A percentile compares a stretch with the other conserved stretches of the same genome.
phyloP scores from a whole-genome alignment of 1,284 basidiomycete genomes.

The Malassezia obtusa region DNA sequence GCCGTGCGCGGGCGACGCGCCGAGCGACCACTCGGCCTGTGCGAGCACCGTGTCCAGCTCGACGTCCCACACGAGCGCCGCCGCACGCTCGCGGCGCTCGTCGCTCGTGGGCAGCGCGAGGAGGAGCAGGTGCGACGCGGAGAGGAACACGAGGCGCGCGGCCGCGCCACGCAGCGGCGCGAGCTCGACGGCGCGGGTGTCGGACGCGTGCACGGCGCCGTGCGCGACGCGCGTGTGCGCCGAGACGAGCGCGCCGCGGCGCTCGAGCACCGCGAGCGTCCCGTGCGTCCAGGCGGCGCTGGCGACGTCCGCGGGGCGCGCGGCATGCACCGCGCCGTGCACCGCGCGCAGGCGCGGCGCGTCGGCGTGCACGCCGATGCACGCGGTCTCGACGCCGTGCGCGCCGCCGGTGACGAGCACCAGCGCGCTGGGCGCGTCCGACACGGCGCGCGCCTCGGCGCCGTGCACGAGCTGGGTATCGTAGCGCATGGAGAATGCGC shows the following conservation, averaged over 20 bases:
- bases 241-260: background rate
- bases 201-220: background rate
- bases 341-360: background rate
- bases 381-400: background rate
- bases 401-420: background rate
- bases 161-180: background rate
- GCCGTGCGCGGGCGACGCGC: background rate
- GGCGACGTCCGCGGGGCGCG: background rate
- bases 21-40: conserved; percentile 12
- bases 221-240: background rate
- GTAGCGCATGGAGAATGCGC: background rate
- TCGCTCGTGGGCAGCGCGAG: conserved; percentile 1
- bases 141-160: conserved; percentile 4
- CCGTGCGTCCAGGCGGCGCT: conserved; percentile 1
- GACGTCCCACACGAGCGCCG: conserved; percentile 17
- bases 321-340: background rate
- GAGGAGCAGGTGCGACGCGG: conserved; percentile 12
- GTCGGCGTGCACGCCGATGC: background rate
- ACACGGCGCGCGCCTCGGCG: background rate
- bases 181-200: background rate
- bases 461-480: conserved; percentile 1
- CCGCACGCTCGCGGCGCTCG: conserved; percentile 3
- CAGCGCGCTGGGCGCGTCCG: background rate
- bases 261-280: conserved; percentile 1
- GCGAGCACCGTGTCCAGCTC: conserved; percentile 13